phyloP scores from a whole-genome alignment of 2,329 filamentous ascomycete genomes.

The Tolypocladium nubicola region DNA sequence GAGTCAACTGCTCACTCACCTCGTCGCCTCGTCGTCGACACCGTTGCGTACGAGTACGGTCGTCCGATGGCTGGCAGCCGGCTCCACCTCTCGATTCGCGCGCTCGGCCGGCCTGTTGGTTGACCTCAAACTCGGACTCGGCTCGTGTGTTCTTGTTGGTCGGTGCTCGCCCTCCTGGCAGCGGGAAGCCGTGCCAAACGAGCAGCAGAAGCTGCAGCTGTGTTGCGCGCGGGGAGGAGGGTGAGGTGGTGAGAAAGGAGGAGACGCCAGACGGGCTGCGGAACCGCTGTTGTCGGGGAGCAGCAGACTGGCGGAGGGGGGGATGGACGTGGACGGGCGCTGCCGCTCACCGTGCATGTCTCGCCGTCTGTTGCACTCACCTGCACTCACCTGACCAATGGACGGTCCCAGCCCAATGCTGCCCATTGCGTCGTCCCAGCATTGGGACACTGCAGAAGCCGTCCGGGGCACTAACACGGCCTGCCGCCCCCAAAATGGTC shows the following conservation, averaged over 20 bases:
- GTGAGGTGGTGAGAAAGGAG: not conserved
- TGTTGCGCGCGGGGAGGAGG: not conserved
- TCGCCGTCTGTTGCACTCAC: not conserved
- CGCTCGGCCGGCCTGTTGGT: not conserved
- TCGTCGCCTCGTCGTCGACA: not conserved
- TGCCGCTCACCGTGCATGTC: not conserved
- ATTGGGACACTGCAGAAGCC: not conserved
- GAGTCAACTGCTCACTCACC: not conserved
- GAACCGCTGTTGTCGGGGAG: not conserved
- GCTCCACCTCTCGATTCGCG: not conserved
- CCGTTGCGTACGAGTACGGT: not conserved
- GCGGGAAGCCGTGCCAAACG: not conserved
- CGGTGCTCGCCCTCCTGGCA: not conserved
- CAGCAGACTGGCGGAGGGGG: not conserved
- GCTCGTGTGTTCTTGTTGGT: not conserved
- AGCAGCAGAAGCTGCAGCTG: not conserved
- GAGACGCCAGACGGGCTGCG: not conserved
- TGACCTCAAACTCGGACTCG: not conserved
- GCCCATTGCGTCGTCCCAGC: not conserved
- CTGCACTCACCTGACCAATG: not conserved
- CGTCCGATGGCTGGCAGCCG: not conserved
- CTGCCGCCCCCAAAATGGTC: not conserved
- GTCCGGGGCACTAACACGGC: not conserved
- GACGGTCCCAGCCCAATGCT: not conserved
- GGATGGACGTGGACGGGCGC: not conserved